A percentile compares a stretch with the other conserved stretches of the same genome.
phyloP scores from a whole-genome alignment of 306 rosid genomes.

The Casuarina equisetifolia region DNA sequence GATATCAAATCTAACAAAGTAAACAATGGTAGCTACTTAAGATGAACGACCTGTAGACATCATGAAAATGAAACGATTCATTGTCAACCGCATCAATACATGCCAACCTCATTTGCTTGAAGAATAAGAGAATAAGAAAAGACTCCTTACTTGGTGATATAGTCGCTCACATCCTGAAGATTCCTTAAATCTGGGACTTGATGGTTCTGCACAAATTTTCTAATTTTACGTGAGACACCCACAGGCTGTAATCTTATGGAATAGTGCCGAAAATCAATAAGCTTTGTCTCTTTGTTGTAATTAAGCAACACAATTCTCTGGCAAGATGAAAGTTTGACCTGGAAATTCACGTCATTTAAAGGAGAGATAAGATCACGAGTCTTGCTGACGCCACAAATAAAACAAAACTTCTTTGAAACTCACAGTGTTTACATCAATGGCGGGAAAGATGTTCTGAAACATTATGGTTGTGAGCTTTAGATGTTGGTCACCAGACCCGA shows the following conservation, averaged over 20 bases:
- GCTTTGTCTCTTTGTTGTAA: constrained; percentile 88
- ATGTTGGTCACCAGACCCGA: constrained; percentile 73
- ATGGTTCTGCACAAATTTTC: constrained; percentile 90
- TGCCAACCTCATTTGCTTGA: neutral
- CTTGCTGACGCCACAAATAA: neutral
- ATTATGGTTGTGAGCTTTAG: constrained; percentile 71
- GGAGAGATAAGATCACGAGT: neutral
- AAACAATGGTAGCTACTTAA: neutral
- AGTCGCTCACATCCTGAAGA: constrained; percentile 97
- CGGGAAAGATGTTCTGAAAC: constrained; percentile 92
- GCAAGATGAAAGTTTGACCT: constrained; percentile 93
- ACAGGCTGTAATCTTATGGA: constrained; percentile 90
- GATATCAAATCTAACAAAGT: neutral
- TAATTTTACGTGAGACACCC: constrained; percentile 87
- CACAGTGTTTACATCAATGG: constrained; percentile 95
- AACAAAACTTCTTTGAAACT: constrained; percentile 34
- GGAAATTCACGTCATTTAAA: constrained; percentile 31
- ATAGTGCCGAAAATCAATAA: constrained; percentile 90
- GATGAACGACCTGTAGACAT: constrained; percentile 6
- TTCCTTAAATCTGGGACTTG: constrained; percentile 84
- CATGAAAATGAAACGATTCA: constrained; percentile 8
- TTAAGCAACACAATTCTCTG: constrained; percentile 93
- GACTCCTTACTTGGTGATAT: constrained; percentile 81
- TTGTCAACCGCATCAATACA: neutral
- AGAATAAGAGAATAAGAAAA: constrained; percentile 13